Base-by-base conservation (phyloP, 2,329 filamentous ascomycete species). In the Acephala macrosclerotiorum region DNA sequence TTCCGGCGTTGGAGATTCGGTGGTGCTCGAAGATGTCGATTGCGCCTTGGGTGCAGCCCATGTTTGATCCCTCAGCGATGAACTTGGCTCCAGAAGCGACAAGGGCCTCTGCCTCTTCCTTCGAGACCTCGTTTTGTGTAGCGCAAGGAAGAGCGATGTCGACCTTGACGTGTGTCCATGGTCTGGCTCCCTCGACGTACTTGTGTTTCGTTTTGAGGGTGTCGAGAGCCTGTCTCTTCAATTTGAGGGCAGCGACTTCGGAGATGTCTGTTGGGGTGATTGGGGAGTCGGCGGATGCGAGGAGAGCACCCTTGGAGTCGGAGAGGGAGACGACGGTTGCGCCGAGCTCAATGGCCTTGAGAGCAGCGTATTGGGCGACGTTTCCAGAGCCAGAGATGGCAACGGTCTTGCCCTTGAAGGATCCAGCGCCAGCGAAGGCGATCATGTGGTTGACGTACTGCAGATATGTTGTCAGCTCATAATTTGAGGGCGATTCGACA, bases 301-400 rank as follows among this genome's bases (percentile, higher is more conserved):
- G 84, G 70, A 98, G 85, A 67, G 91, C 81, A 73, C 96, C 96
- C 84, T 92, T 91, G 80, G 91, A 94, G 87, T 98, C 96, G 75
- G 94, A 97, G 64, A 99, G 89, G 49, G 95, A 97, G 77, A 97
- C 85, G 74, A 99, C 93, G 65, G 87, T 95, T 70, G 91, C 96
- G 75, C 96, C 96, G 74, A 98, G 93, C 86, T 98, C 94, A 75
- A 98, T 96, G 78, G 90, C 89, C 85, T 98, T 98, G 74, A 98
- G 91, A 0, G 95, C 96, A 36, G 95, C 95, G 83, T 96, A 98
- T 84, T 98, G 96, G 36, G 96, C 96, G 63, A 98, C 96, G 84
- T 99, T 99, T 73, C 96, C 96, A 66, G 95, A 97, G 70, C 96
- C 96, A 53, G 96, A 97, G 80, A 99, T 91, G 80, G 95, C 93